Conservation (phyloP, 1,284 basidiomycete genomes). For the Pulchroboletus neoregius region DNA sequence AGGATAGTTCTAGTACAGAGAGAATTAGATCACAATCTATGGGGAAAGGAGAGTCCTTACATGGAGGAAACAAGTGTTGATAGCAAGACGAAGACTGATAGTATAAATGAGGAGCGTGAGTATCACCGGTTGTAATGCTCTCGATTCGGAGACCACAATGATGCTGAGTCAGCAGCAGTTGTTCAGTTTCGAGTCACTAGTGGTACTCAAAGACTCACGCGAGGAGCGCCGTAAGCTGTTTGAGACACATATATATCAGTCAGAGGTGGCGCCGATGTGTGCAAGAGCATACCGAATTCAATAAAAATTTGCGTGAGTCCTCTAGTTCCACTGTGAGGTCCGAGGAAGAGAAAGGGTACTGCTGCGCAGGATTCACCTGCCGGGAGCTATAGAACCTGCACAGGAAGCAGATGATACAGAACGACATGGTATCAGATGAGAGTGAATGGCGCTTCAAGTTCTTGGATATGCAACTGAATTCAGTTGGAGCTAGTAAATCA, state of each 20-base stretch:
- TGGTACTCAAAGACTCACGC: constrained; percentile 8
- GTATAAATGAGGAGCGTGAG: constrained; percentile 22
- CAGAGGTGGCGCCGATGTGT: not conserved
- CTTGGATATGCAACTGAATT: too few relatives aligned
- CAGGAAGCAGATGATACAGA: not conserved
- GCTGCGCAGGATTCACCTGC: not conserved
- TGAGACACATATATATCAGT: not conserved
- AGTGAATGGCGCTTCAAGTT: too few relatives aligned
- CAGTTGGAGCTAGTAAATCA: too few relatives aligned
- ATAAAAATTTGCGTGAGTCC: constrained; percentile 12
- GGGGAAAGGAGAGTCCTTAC: not conserved
- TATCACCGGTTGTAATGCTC: constrained; percentile 6
- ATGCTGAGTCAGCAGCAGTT: constrained; percentile 6
- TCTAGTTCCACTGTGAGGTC: constrained; percentile 8
- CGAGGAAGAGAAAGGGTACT: not conserved
- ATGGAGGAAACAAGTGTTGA: constrained; percentile 6
- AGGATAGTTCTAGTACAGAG: constrained; percentile 3
- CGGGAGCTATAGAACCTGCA: too few relatives aligned
- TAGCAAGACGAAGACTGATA: constrained; percentile 17
- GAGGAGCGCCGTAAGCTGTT: constrained; percentile 18
- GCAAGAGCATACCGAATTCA: constrained; percentile 14
- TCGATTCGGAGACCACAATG: constrained; percentile 7
- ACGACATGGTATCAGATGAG: too few relatives aligned
- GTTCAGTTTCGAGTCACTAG: too few relatives aligned
- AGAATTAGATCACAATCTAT: not conserved